Base-by-base conservation (phyloP, 169 alveolate species). In the Plasmodium malariae region DNA sequence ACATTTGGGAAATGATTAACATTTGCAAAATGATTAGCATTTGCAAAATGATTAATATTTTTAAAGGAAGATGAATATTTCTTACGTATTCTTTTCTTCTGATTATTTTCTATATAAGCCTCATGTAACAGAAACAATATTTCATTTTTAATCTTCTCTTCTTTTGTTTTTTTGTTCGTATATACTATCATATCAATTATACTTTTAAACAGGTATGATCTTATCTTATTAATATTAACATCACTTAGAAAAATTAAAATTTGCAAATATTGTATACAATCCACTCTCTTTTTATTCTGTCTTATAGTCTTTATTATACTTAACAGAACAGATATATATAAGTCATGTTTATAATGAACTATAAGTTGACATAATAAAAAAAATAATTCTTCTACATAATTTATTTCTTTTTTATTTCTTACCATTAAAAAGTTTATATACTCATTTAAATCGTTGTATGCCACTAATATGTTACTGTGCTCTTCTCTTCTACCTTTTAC, bases 381-480 rank as follows among this genome's bases (percentile, higher is more conserved):
- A 37, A 62, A 78, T 21, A 78, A 40, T 40, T 78, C 89, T 54
- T 78, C 89, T n/a, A 40, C 54, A 37, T 45, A 78, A 40, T 78
- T 78, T 78, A 78, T 43, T 30, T 45, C 69, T 19, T 62, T 78
- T 30, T 78, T 78, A 21, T 37, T 68, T 37, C 34, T 63, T 19
- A 78, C 36, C 89, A 78, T 78, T 54, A 78, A 21, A 0, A 28
- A 36, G 14, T 78, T 78, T 62, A 78, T 51, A 28, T 78, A 78
- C 43, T 78, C 89, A 37, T 78, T 78, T 63, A 78, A 36, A 62
- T 78, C 78, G 3, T 43, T 36, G 24, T 63, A 55, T 17, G 45
- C 34, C 0, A 43, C 4, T 3, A 78, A 68, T 5, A 78, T 76
- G 14, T 78, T 49, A 9, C 63, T 45, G n/a, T n/a, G n/a, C n/a